Percentiles rank a stretch among this genome's conserved stretches.
Evolutionary conservation across 1,284 basidiomycete species (phyloP).

Genomic region (Sanguinoderma infundibulare): DNA sequence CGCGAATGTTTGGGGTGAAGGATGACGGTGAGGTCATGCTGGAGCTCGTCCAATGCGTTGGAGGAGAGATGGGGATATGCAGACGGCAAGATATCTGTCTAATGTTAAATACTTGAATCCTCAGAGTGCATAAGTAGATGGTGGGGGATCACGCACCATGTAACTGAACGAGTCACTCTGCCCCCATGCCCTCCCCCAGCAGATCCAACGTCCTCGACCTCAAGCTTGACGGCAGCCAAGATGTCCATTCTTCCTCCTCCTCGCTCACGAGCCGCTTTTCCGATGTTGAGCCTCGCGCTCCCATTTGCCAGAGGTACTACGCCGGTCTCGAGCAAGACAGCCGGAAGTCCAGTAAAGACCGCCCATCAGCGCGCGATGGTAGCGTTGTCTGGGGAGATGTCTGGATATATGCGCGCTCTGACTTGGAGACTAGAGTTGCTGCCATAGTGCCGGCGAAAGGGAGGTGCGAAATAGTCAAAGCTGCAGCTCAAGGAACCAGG

Average conservation of each 20-base stretch:
- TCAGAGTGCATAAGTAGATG: background rate
- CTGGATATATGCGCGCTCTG: slow-evolving; percentile 77
- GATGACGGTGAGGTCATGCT: slow-evolving; percentile 65
- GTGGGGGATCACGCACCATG: slow-evolving; percentile 61
- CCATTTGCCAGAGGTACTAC: slow-evolving; percentile 80
- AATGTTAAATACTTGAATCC: slow-evolving; percentile 38
- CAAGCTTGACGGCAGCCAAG: slow-evolving; percentile 71
- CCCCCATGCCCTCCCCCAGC: slow-evolving; percentile 58
- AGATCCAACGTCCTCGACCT: slow-evolving; percentile 60
- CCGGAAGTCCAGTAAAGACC: slow-evolving; percentile 64
- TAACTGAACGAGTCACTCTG: slow-evolving; percentile 65
- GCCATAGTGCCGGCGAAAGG: too few species aligned
- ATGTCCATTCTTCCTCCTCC: slow-evolving; percentile 40
- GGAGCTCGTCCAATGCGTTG: slow-evolving; percentile 63
- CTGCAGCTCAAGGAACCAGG: too few species aligned
- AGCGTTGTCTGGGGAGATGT: slow-evolving; percentile 39
- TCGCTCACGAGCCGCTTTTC: slow-evolving; percentile 50
- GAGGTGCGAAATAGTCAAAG: too few species aligned
- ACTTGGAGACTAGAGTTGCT: slow-evolving; percentile 61
- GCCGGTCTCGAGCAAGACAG: slow-evolving; percentile 72
- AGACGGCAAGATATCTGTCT: slow-evolving; percentile 68
- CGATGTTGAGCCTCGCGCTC: slow-evolving; percentile 73
- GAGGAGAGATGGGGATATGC: slow-evolving; percentile 62
- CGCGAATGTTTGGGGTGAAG: slow-evolving; percentile 60
- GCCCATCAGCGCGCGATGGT: slow-evolving; percentile 55